A percentile compares a stretch with the other conserved stretches of the same genome.
These are phyloP conservation scores for Trichosporon faecale DNA, from an alignment of 1,284 basidiomycete genomes.

Conservation along the genomic window DNA sequence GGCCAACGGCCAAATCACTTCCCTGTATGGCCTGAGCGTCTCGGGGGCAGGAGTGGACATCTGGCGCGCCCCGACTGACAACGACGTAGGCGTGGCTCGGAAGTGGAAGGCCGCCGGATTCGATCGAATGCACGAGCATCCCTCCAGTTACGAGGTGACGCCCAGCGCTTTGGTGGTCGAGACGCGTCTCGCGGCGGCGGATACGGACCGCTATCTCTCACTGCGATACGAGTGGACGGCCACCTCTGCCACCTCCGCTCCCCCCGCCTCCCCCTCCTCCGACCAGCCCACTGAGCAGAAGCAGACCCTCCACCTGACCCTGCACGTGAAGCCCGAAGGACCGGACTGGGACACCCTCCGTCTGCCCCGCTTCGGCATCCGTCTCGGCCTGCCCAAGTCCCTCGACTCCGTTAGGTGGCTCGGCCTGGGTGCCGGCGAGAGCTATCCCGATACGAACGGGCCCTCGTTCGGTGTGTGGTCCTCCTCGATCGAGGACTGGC, in stretches of 20 bases:
- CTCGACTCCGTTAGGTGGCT: conserved; percentile 21
- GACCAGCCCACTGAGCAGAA: background rate
- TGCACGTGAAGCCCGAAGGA: conserved; percentile 20
- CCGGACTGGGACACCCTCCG: conserved; percentile 19
- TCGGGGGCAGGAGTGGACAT: conserved; percentile 2
- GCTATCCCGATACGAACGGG: conserved; percentile 24
- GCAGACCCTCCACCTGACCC: conserved; percentile 8
- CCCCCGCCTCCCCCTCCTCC: too few relatives aligned
- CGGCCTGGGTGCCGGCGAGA: conserved; percentile 26
- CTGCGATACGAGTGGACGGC: conserved; percentile 23
- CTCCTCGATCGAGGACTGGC: conserved; percentile 25
- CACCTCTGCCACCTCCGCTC: too few relatives aligned
- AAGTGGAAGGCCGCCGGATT: conserved; percentile 25
- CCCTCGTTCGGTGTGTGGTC: conserved; percentile 17
- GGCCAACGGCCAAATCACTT: conserved; percentile 12
- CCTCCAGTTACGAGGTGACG: conserved; percentile 16
- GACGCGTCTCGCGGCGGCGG: conserved; percentile 22
- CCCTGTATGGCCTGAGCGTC: conserved; percentile 7
- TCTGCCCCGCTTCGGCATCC: conserved; percentile 26
- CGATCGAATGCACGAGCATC: conserved; percentile 26
- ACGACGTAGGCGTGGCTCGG: background rate
- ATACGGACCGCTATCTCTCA: conserved; percentile 20
- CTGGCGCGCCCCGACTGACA: conserved; percentile 17
- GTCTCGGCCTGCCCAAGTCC: conserved; percentile 15
- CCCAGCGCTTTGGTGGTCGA: conserved; percentile 16